Evolutionary conservation across 805 yeast species (phyloP).

Genomic region (Candida bentonensis): DNA sequence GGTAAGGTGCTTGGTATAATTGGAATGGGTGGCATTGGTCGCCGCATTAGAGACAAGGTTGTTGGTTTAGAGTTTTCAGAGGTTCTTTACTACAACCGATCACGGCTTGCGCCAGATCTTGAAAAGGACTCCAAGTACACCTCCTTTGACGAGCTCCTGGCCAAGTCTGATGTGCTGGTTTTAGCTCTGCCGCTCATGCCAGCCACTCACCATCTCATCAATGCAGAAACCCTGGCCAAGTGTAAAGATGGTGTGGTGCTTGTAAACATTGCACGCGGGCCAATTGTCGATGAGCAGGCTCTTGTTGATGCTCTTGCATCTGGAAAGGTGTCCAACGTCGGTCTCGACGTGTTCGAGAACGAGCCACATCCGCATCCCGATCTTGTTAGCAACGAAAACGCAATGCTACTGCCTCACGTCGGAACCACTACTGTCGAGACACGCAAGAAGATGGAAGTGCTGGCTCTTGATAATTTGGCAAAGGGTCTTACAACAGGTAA

Average conservation of each 20-base stretch:
- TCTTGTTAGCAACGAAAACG: slow-evolving; percentile 33
- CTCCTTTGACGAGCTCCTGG: slow-evolving; percentile 44
- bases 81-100: slow-evolving; percentile 37
- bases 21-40: slow-evolving; percentile 53
- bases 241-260: slow-evolving; percentile 70
- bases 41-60: slow-evolving; percentile 36
- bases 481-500: slow-evolving; percentile 44
- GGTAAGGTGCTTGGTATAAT: slow-evolving; percentile 39
- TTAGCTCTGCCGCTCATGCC: slow-evolving; percentile 66
- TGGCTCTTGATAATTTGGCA: slow-evolving; percentile 49
- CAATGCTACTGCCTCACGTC: slow-evolving; percentile 74
- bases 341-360: slow-evolving; percentile 50
- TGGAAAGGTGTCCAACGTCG: slow-evolving; percentile 44
- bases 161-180: slow-evolving; percentile 53
- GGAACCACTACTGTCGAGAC: slow-evolving; percentile 75
- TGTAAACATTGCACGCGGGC: slow-evolving; percentile 83
- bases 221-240: slow-evolving; percentile 42
- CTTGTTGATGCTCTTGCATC: slow-evolving; percentile 34
- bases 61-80: slow-evolving; percentile 34
- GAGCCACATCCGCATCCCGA: slow-evolving; percentile 51
- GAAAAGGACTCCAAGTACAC: slow-evolving; percentile 35
- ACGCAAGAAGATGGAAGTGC: slow-evolving; percentile 57
- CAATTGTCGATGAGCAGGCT: slow-evolving; percentile 49
- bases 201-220: slow-evolving; percentile 55
- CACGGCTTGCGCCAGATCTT: slow-evolving; percentile 28